These are phyloP conservation scores for Acanthamoeba royreba DNA, from an alignment of 208 protist species.

Conservation along the genomic window DNA sequence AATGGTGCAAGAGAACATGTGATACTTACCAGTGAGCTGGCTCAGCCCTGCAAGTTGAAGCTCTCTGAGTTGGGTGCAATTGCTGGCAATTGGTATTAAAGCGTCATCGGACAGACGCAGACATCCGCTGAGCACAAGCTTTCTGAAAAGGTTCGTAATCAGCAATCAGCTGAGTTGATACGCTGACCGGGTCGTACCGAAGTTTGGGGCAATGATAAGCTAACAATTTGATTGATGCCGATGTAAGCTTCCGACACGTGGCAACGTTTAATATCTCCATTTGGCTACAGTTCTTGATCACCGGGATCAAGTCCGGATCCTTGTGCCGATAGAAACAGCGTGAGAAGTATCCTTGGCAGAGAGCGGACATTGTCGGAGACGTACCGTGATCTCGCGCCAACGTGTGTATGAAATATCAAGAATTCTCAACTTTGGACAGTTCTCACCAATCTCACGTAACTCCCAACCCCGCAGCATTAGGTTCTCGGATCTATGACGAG, in stretches of 20 bases:
- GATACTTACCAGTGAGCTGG: not conserved
- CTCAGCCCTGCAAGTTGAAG: not conserved
- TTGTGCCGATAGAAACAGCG: not conserved
- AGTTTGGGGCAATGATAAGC: not conserved
- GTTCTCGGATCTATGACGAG: not conserved
- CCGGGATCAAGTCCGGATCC: not conserved
- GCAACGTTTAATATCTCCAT: not conserved
- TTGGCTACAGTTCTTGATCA: not conserved
- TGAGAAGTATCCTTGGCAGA: not conserved
- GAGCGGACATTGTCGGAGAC: not conserved
- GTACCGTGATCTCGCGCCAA: not conserved
- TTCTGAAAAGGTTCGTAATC: not conserved
- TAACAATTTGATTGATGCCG: not conserved
- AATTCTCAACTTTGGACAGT: not conserved
- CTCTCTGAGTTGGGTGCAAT: not conserved
- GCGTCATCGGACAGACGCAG: not conserved
- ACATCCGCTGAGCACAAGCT: not conserved
- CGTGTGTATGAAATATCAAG: not conserved
- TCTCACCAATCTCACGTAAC: not conserved
- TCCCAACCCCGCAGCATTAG: not conserved
- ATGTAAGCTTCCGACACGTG: not conserved
- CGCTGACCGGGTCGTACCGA: not conserved
- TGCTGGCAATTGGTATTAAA: not conserved
- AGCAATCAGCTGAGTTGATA: not conserved
- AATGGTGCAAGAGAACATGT: no score